Conservation (phyloP, 768 basidiomycete species). For the Mycena vulgaris region DNA sequence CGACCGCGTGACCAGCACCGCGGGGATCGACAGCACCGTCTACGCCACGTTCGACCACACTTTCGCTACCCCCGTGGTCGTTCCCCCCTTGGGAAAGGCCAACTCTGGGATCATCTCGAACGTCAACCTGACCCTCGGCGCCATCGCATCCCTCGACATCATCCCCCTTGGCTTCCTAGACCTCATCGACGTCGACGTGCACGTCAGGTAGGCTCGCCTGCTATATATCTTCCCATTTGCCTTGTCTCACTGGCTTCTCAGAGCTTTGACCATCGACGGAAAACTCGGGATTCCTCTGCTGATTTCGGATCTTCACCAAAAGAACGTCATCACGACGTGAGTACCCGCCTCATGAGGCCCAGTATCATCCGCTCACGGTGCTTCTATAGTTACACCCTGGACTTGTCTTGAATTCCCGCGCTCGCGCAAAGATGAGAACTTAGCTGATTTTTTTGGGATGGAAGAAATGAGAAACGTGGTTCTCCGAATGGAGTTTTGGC, state of each 20-base stretch:
- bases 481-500: not conserved
- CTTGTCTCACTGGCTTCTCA: not conserved
- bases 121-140: conserved; percentile 70
- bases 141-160: conserved; percentile 63
- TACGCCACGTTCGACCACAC: conserved; percentile 74
- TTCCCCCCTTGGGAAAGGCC: conserved; percentile 64
- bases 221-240: not conserved
- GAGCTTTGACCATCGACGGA: conserved; percentile 35
- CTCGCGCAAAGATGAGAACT: not conserved
- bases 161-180: conserved; percentile 71
- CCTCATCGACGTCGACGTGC: conserved; percentile 57
- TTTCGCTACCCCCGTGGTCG: conserved; percentile 67
- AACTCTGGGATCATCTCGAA: conserved; percentile 73
- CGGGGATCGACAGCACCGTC: conserved; percentile 66
- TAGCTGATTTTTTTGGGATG: not conserved
- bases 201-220: conserved; percentile 49
- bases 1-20: conserved; percentile 57
- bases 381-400: conserved; percentile 13
- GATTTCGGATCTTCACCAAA: conserved; percentile 38
- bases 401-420: not conserved
- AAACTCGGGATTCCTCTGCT: conserved; percentile 38
- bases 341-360: not conserved
- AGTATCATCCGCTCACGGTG: not conserved
- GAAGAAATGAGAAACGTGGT: not conserved
- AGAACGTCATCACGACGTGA: conserved; percentile 36